A percentile compares a stretch with the other conserved stretches of the same genome.
These are phyloP conservation scores for Gnaphalium uliginosum DNA, from an alignment of 129 eudicot species.

Conservation along the genomic window DNA sequence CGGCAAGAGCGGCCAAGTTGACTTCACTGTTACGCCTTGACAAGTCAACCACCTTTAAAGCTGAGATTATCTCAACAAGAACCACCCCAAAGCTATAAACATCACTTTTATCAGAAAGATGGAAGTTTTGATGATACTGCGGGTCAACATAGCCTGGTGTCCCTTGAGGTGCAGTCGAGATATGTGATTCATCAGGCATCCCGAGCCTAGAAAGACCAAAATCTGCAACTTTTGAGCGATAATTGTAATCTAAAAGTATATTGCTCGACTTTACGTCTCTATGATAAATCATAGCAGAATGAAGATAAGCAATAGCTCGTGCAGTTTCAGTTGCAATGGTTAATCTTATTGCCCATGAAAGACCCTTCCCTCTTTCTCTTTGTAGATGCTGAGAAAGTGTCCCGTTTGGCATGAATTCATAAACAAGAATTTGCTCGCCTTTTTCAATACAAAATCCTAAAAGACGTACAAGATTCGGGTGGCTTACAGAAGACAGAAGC, in stretches of 20 bases:
- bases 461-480: slow-evolving; percentile 85
- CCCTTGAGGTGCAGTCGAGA: slow-evolving; percentile 98
- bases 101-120: slow-evolving; percentile 93
- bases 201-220: slow-evolving; percentile 96
- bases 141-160: slow-evolving; percentile 99
- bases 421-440: slow-evolving; percentile 90
- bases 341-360: slow-evolving; percentile 84
- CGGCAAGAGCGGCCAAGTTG: slow-evolving; percentile 85
- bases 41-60: slow-evolving; percentile 87
- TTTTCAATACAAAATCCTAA: slow-evolving; percentile 87
- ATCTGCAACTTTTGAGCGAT: slow-evolving; percentile 84
- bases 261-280: slow-evolving; percentile 93
- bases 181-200: slow-evolving; percentile 74
- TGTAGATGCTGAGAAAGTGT: slow-evolving; percentile 84
- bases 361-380: slow-evolving; percentile 75
- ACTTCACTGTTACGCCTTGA: slow-evolving; percentile 69
- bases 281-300: slow-evolving; percentile 76
- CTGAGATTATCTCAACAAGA: slow-evolving; percentile 84
- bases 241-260: slow-evolving; percentile 70
- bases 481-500: slow-evolving; percentile 93
- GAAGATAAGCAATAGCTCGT: slow-evolving; percentile 86
- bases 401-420: slow-evolving; percentile 90
- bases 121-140: slow-evolving; percentile 88
- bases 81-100: slow-evolving; percentile 96
- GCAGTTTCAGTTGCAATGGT: slow-evolving; percentile 85